These are phyloP conservation scores for Roridomyces roridus DNA, from an alignment of 768 basidiomycete species.

Conservation along the genomic window DNA sequence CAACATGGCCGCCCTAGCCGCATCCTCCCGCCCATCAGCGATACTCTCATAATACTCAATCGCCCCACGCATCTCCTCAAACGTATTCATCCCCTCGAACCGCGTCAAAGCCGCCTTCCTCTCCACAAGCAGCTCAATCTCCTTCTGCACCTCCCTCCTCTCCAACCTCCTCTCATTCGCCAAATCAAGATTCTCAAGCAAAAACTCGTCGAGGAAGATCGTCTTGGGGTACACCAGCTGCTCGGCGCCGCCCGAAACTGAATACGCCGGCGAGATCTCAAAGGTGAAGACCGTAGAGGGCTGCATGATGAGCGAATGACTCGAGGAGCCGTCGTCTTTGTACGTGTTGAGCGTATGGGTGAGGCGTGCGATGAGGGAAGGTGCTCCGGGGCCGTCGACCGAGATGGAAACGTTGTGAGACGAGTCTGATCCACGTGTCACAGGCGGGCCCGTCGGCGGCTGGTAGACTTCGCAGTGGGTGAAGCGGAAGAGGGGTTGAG, in stretches of 20 bases:
- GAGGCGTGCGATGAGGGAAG: conserved; percentile 61
- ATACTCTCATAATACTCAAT: conserved; percentile 73
- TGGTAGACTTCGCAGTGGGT: conserved; percentile 31
- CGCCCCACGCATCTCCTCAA: conserved; percentile 64
- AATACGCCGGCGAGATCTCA: conserved; percentile 36
- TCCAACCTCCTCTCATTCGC: conserved; percentile 42
- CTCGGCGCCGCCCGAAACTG: conserved; percentile 28
- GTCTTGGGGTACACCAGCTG: conserved; percentile 67
- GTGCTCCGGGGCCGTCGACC: conserved; percentile 43
- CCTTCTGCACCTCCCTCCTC: conserved; percentile 48
- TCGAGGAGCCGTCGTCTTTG: conserved; percentile 34
- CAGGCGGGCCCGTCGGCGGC: conserved; percentile 23
- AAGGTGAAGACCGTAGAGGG: conserved; percentile 72
- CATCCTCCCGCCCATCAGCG: conserved; percentile 56
- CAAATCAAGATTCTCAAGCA: conserved; percentile 60
- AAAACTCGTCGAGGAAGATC: conserved; percentile 76
- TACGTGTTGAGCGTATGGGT: conserved; percentile 44
- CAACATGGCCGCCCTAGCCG: conserved; percentile 51
- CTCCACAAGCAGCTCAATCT: conserved; percentile 52
- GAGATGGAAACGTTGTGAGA: conserved; percentile 61
- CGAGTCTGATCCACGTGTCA: conserved; percentile 32
- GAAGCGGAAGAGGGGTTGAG: conserved; percentile 15
- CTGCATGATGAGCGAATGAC: conserved; percentile 64
- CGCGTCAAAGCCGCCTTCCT: conserved; percentile 55
- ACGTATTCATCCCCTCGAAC: conserved; percentile 68